Base-by-base conservation (phyloP, 495 filamentous ascomycete species). In the Aspergillus sparsus region DNA sequence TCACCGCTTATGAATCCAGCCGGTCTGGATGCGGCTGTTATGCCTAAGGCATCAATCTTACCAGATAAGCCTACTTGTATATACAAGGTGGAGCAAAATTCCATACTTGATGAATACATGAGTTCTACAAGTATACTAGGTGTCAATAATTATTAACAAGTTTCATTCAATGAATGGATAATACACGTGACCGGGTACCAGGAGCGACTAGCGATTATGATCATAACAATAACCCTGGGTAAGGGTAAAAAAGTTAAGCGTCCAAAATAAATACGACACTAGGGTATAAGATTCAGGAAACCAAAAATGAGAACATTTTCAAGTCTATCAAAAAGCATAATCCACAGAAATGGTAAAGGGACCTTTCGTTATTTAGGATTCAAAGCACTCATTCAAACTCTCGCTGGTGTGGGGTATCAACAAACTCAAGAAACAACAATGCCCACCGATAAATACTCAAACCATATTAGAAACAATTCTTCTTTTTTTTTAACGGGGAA, bases 371-470 rank as follows among this genome's bases (percentile, higher is more conserved):
- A 54, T 61, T 16, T 49, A 50, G 53, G 53, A 57, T 53, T 52
- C 37, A 54, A 35, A 53, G 56, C 64, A 62, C 62, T 65, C 66
- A 62, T 66, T 58, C 63, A 70, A 72, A 69, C 58, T 74, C 50
- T 64, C 66, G 73, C 70, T 64, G 60, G 66, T 60, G 61, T 62
- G 71, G 74, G 75, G 75, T 77, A 77, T 77, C 75, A 77, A 76
- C 73, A 72, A 72, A 69, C 35, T 59, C 55, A 61, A 63, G 52
- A 64, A 60, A 55, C 51, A 66, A 58, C 59, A 65, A 68, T 58
- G 55, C 57, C 60, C 49, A 49, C 53, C 37, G 46, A 60, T 53
- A 59, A 55, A 61, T 33, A 58, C 53, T 41, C 39, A 47, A 55
- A 53, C 33, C 58, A 57, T 45, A 18, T 47, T 47, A 5, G 5